These are phyloP conservation scores for Coemansia sp. DNA, from an alignment of 192 early-diverging fungal species.

Conservation along the genomic window DNA sequence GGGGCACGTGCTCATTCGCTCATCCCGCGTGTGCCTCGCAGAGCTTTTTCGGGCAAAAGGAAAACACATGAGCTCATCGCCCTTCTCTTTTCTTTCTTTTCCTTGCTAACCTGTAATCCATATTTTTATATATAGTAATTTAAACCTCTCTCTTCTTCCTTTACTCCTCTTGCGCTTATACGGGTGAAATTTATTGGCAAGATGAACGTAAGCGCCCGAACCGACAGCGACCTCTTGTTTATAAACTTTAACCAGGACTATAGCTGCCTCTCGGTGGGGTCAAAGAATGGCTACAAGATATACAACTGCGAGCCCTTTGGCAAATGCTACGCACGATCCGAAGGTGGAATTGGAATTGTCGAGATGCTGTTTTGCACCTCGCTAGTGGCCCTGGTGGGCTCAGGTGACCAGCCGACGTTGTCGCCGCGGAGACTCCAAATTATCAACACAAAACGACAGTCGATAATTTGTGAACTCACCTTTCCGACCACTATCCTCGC, in stretches of 20 bases:
- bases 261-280: conserved; percentile 89
- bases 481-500: conserved; percentile 91
- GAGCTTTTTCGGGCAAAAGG: not conserved
- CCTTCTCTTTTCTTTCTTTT: conserved; percentile 9
- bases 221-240: conserved; percentile 70
- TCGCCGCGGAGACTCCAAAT: conserved; percentile 91
- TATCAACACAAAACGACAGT: conserved; percentile 97
- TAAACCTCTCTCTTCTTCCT: not conserved
- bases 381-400: conserved; percentile 93
- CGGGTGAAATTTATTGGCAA: conserved; percentile 2
- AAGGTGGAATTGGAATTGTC: conserved; percentile 89
- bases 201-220: conserved; percentile 69
- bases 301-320: conserved; percentile 98
- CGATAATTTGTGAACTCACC: conserved; percentile 95
- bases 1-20: conserved; percentile 24
- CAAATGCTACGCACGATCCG: conserved; percentile 87
- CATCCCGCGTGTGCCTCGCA: not conserved
- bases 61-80: not conserved
- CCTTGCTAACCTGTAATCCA: not conserved
- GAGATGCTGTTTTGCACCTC: conserved; percentile 98
- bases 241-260: conserved; percentile 86
- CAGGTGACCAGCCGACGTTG: conserved; percentile 84
- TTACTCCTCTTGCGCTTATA: not conserved
- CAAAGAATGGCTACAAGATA: conserved; percentile 82
- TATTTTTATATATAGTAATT: not conserved